phyloP scores from a whole-genome alignment of 2,329 filamentous ascomycete genomes.

The Epichloe typhina region DNA sequence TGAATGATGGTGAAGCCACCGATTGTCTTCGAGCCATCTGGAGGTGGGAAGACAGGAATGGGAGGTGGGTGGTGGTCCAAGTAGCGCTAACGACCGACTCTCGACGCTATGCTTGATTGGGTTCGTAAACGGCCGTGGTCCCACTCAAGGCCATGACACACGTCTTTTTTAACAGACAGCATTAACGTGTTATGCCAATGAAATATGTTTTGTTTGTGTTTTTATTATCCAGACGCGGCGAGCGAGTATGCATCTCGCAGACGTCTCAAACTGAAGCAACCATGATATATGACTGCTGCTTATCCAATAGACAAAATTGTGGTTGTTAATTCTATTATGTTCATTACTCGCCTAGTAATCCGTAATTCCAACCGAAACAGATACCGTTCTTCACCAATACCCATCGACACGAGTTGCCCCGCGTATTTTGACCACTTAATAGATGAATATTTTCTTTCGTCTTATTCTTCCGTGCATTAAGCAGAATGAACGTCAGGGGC shows the following conservation, averaged over 20 bases:
- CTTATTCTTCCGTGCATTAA: no score
- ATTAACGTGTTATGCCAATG: not conserved
- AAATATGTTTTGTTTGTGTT: not conserved
- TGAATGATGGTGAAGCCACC: not conserved
- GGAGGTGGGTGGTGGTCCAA: conserved; percentile 5
- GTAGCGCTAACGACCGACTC: conserved; percentile 1
- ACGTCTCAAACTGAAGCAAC: no score
- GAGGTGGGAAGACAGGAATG: not conserved
- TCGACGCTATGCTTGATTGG: conserved; percentile 7
- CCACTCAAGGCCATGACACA: conserved; percentile 3
- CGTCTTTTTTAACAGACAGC: not conserved
- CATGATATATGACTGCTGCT: no score
- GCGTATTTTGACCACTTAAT: no score
- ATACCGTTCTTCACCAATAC: no score
- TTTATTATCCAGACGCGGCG: not conserved
- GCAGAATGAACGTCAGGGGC: no score
- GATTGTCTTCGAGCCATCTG: not conserved
- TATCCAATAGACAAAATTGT: no score
- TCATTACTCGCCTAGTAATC: no score
- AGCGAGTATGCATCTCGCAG: not conserved
- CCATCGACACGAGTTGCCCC: no score
- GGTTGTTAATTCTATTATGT: no score
- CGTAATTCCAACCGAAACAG: no score
- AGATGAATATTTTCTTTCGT: no score
- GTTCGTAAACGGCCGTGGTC: conserved; percentile 7